Evolutionary conservation across 1,139 yeast genomes (phyloP), one percentile per base, ranked within the genome.

Genomic region (Protomyces lactucae-debilis): DNA sequence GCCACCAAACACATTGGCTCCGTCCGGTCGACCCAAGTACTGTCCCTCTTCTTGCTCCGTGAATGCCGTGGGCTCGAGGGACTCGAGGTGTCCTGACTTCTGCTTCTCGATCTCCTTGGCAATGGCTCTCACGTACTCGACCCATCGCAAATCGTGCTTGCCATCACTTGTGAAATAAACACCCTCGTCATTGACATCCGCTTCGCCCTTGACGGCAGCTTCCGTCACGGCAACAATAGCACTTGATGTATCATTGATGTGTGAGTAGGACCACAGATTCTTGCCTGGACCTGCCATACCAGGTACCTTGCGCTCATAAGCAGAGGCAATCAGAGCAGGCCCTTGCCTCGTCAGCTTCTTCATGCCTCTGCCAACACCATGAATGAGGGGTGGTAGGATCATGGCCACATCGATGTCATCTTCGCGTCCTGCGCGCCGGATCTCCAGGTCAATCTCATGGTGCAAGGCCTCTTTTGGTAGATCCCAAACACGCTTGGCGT

Each of bases 101-200:
- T 43, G 48, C 48, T 43, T 43, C 48, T 43, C 48, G n/a, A 43
- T 43, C 28, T 43, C 48, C 48, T 43, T 21, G 48, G 48, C 48
- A 10, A 43, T 43, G 8, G 48, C 48, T 0, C 28, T 18, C 5
- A 43, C 48, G 18, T 43, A 43, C 48, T 43, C 48, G 25, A n/a
- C 12, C 48, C 48, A 43, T n/a, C 48, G 23, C 48, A 43, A 18
- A 12, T 43, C 48, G n/a, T 43, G 48, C 48, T 43, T 43, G 48
- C 48, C 25, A 9, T 43, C 48, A 6, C 14, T 43, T 12, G 48
- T 43, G 48, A 43, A 43, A 3, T 43, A 43, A 2, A 43, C 48
- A 16, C 48, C 48, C 3, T 43, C 48, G 25, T 43, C 48, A 43
- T 43, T 43, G 48, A 43, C 48, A 18, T 43, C 48, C 14, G 48